Evolutionary conservation across 257 asterid genomes (phyloP), one percentile per base, ranked within the genome.

Genomic region (Plantago elongata): DNA sequence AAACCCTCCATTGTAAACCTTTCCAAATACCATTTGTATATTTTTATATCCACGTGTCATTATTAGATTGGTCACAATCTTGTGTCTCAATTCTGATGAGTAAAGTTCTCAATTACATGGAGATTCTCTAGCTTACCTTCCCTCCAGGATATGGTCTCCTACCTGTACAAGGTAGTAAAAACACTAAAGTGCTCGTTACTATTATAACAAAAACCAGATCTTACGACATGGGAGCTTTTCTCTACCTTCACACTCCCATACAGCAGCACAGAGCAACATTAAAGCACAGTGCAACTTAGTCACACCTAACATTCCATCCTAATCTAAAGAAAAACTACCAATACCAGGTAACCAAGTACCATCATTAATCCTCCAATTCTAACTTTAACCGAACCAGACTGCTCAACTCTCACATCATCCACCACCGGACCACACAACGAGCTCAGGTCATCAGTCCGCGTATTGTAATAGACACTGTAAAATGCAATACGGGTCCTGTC

Each of bases 401-500:
- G 70, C 73, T 74, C 73, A 45, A 92, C 97, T 74, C 85, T 83
- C 34, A 89, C 84, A 64, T 92, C 97, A 66, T 92, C 99, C 34
- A 92, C 84, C 59, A 92, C 96, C 1, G 99, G 99, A 30, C 99
- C 97, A 68, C 97, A 92, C 66, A 92, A 64, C 13, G 99, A 92
- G 78, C 85, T 92, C 96, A 75, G 68, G 59, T 92, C 99, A 78
- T 92, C 96, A 4, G 78, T 89, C 55, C 99, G 81, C 45, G 97
- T 92, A 56, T 89, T 92, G 83, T 92, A 92, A 65, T 92, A 92
- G 11, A 92, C 61, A 66, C 99, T 92, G 69, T 92, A 92, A 69
- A 89, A 92, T 0, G 96, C 97, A 0, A 87, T 79, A 4, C 97
- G 85, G 0, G 96, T 89, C 72, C 88, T 83, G 22, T 87, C 96